Evolutionary conservation across 2,329 filamentous ascomycete species (phyloP), one percentile per base, ranked within the genome.

Genomic region (Penicillium expansum): DNA sequence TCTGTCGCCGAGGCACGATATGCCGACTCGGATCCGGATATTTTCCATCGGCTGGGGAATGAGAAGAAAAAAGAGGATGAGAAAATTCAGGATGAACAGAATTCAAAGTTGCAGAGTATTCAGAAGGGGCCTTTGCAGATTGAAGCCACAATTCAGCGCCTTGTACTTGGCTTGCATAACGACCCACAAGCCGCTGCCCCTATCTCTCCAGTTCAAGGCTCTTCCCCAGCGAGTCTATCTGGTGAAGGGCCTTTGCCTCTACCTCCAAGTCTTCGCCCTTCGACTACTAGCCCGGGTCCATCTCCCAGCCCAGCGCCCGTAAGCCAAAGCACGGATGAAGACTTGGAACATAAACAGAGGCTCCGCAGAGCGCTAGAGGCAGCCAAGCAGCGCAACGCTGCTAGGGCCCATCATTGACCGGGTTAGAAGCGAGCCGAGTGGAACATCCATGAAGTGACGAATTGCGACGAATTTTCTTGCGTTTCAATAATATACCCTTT

Each of bases 341-440:
- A 78, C 52, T 62, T 68, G 13, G 76, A 79, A 58, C 79, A 79
- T 63, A 74, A 80, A 57, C 71, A 76, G 57, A 74, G 81, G 60
- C 66, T 83, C 48, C 77, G 76, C 44, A 77, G 71, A 60, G 81
- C 81, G 32, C 66, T 84, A 52, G 80, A 83, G 58, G 77, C 79
- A 55, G 82, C 82, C 9, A 83, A 83, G 71, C 77, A 73, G 69
- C 75, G 82, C 59, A 83, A 84, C 69, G 79, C 75, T 6, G 71
- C 69, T 32, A 71, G 68, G 38, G 58, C 52, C 43, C 64, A 62
- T 42, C 55, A 61, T 50, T 63, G 44, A 56, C 32, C n/a, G 11
- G 14, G 42, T 51, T 41, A n/a, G 32, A 29, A 45, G 32, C 29
- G 29, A 30, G 22, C 27, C 27, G 16, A 24, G 11, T 20, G 39